Evolutionary conservation across 2,329 filamentous ascomycete genomes (phyloP), one percentile per base, ranked within the genome.

Genomic region (Lasiodiplodia sp.): DNA sequence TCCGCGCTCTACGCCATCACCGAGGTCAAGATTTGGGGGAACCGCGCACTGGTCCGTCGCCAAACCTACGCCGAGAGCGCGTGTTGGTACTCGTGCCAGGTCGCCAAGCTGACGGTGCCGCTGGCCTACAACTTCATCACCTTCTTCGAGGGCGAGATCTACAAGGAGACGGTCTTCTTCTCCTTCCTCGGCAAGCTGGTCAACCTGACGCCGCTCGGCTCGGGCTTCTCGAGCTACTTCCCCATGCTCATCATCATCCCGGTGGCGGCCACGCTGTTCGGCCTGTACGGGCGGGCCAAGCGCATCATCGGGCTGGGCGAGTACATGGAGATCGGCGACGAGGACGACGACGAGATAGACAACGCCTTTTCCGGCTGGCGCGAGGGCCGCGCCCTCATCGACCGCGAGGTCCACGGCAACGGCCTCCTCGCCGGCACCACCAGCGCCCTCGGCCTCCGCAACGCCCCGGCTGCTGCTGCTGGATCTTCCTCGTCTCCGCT

Each of bases 11-110:
- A 89, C 68, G 94, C 94, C 8, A 90, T 99, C 75, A 93, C 91
- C 16, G 93, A 97, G 77, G 93, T 97, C 74, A 96, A 96, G 76
- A 94, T 97, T n/a, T 99, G 96, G 96, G 92, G 96, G 68, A 96
- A 96, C 60, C 89, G 96, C 40, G 95, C 96, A 0, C 85, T 99
- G 6, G 95, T 98, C 57, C 89, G 88, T 69, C 90, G 96, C 68
- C 96, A 97, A 76, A 99, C 96, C 0, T 95, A 96, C 69, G 90
- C 93, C 70, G 96, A 98, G 78, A 93, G 91, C 62, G 96, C 96
- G 0, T 96, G 95, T 73, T 99, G 96, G 94, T 99, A 98, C 77
- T 91, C 93, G 1, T 90, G 93, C 69, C 93, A 97, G 78, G 92
- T 97, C 12, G 95, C 96, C 64, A 93, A 94, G 75, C 88, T 99